phyloP scores from a whole-genome alignment of 306 rosid genomes.

The Biancaea sappan region DNA sequence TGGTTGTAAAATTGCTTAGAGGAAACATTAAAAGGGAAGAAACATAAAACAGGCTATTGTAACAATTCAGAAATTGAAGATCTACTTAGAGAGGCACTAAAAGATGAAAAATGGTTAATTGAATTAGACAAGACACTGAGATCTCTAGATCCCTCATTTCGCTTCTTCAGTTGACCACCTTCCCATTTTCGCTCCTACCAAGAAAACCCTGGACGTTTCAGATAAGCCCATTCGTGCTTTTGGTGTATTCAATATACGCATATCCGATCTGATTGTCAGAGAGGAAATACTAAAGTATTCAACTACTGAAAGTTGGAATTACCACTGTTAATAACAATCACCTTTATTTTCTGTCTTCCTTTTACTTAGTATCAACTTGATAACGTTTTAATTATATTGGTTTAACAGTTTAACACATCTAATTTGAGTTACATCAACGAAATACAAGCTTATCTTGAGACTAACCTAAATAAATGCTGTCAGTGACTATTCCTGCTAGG shows the following conservation, averaged over 20 bases:
- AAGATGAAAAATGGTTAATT: not conserved
- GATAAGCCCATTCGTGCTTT: not conserved
- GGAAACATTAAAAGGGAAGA: not conserved
- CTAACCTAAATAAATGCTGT: not conserved
- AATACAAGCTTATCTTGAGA: not conserved
- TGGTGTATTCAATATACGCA: not conserved
- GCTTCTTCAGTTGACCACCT: not conserved
- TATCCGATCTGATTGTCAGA: not conserved
- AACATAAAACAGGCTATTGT: not conserved
- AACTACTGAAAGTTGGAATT: not conserved
- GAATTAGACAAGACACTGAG: not conserved
- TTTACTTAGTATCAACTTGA: not conserved
- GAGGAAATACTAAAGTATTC: not conserved
- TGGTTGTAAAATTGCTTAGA: not conserved
- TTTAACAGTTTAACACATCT: too few relatives aligned
- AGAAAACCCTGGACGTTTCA: not conserved
- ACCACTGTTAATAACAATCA: not conserved
- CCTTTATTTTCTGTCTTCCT: not conserved
- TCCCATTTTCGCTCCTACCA: not conserved
- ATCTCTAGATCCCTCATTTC: not conserved
- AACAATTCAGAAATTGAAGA: not conserved
- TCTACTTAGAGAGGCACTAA: not conserved
- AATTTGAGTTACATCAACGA: not conserved
- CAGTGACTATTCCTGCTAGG: not conserved
- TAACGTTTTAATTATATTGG: not conserved